These are phyloP conservation scores for Colletotrichum melonis DNA, from an alignment of 2,329 filamentous ascomycete genomes.

Conservation along the genomic window DNA sequence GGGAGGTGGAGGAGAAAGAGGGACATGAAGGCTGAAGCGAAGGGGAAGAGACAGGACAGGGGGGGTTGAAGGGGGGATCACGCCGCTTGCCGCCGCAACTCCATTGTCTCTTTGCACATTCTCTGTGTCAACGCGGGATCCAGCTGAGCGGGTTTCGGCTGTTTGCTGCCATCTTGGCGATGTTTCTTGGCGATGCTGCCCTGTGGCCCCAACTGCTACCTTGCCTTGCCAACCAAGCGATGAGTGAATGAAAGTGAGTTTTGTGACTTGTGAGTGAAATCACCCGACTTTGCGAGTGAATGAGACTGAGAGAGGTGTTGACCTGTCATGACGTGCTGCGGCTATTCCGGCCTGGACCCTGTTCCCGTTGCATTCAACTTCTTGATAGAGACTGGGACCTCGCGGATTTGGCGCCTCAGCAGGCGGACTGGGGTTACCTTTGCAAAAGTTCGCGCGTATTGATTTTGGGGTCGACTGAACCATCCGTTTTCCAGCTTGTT, in stretches of 20 bases:
- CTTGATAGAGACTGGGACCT: not conserved
- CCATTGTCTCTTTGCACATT: not conserved
- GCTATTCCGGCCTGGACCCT: conserved; percentile 15
- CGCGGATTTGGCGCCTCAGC: not conserved
- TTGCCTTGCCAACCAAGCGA: not conserved
- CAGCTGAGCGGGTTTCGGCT: conserved; percentile 14
- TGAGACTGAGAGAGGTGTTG: not conserved
- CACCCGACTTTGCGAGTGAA: not conserved
- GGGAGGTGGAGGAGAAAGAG: not conserved
- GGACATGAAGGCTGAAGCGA: not conserved
- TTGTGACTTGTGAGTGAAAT: not conserved
- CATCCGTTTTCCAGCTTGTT: not conserved
- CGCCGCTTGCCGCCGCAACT: not conserved
- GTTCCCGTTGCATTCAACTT: not conserved
- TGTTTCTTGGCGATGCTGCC: not conserved
- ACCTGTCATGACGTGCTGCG: conserved; percentile 29
- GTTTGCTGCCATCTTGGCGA: conserved; percentile 26
- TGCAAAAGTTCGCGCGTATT: conserved; percentile 26
- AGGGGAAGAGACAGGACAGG: not conserved
- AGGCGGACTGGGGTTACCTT: not conserved
- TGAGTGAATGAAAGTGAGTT: not conserved
- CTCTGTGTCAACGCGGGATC: conserved; percentile 21
- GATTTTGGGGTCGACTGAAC: not conserved
- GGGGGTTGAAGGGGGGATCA: not conserved
- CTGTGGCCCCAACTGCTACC: too few species aligned